These are phyloP conservation scores for Fusarium cicatricum DNA, from an alignment of 2,329 filamentous ascomycete species.

Conservation along the genomic window DNA sequence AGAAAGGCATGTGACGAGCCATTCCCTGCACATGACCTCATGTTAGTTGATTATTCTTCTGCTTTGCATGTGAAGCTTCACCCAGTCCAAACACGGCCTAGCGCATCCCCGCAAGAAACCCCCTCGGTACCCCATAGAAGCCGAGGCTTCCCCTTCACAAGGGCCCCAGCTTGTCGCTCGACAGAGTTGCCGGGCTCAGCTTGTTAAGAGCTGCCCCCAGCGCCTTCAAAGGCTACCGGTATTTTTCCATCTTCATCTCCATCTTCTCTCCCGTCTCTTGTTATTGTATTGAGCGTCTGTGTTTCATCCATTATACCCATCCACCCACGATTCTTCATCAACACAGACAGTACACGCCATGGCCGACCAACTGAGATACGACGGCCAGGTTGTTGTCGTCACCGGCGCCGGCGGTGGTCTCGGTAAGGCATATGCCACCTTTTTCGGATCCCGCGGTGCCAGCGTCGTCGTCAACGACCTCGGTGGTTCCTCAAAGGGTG, in stretches of 20 bases:
- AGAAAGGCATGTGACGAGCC: constrained; percentile 28
- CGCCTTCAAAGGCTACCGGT: background rate
- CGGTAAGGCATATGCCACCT: constrained; percentile 83
- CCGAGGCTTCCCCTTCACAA: constrained; percentile 43
- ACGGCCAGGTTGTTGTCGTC: constrained; percentile 84
- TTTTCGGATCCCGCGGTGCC: constrained; percentile 91
- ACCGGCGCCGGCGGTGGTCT: constrained; percentile 83
- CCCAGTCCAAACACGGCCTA: constrained; percentile 35
- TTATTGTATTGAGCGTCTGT: constrained; percentile 27
- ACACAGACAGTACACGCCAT: constrained; percentile 51
- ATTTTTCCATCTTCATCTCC: background rate
- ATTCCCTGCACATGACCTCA: constrained; percentile 42
- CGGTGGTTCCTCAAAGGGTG: constrained; percentile 90
- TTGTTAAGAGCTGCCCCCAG: constrained; percentile 40
- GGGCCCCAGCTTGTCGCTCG: constrained; percentile 21
- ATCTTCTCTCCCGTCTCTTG: background rate
- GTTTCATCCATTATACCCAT: constrained; percentile 22
- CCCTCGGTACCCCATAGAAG: constrained; percentile 45
- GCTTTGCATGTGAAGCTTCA: constrained; percentile 43
- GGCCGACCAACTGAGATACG: constrained; percentile 76
- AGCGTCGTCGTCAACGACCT: constrained; percentile 98
- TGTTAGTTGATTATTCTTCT: constrained; percentile 12
- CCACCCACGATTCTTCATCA: background rate
- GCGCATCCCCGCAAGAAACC: constrained; percentile 37
- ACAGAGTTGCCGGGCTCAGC: constrained; percentile 34